Base-by-base conservation (phyloP, 164 flowering plant species). In the Magnolia officinalis region DNA sequence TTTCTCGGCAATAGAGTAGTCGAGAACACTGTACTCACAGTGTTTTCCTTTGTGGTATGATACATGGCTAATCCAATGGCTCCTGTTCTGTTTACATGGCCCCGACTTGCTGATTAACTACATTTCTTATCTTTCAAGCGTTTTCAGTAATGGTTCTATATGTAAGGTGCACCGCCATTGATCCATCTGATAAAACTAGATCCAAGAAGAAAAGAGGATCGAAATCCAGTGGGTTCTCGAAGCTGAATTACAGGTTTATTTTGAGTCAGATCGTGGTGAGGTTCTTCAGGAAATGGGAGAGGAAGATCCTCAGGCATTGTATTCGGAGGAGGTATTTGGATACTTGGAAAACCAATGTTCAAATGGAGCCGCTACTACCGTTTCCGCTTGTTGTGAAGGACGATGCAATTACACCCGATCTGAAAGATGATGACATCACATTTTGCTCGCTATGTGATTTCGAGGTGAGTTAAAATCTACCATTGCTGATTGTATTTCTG, bases 241-340 rank as follows among this genome's bases (percentile, higher is more conserved):
- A 86, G 83, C 79, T 88, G 20, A 91, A 88, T 75, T 89, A 89
- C 77, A 86, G 93, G 45, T 83, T 78, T 74, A 72, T 94, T 61
- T 74, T 94, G 26, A 77, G 86, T 58, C 92, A 93, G 86, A 78
- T 96, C 66, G 68, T 89, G 9, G 1, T 82, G 72, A 91, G 94
- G 81, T 82, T 84, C 64, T 82, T 96, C 45, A 85, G 89, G 79
- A 92, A 87, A 83, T 24, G 90, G 64, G 99, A 96, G 85, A 88
- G 87, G 71, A 92, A 89, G 83, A 87, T 96, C 24, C 90, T 96
- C 1, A 86, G 74, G 83, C 83, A 83, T 61, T 92, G 83, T 63
- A 92, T 94, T 24, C 86, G 91, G 84, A 89, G 95, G 81, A 91
- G 84, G 76, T 94, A 96, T 77, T 72, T 94, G 80, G 92, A 90